phyloP scores from a whole-genome alignment of 208 protist genomes.

The Entamoeba dispar region DNA sequence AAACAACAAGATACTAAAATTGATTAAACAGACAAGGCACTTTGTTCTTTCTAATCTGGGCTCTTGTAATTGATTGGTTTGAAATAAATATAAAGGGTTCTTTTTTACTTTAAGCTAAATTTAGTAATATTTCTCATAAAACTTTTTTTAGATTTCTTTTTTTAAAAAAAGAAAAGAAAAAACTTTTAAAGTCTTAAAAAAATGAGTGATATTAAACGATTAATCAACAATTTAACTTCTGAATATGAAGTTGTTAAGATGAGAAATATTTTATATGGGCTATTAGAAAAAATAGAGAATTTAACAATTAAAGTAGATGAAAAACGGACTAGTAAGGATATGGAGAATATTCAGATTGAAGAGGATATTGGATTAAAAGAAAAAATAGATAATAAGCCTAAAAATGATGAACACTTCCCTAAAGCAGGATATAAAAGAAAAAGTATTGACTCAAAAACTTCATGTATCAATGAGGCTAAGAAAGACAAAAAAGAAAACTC shows the following conservation, averaged over 20 bases:
- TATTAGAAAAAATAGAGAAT: background rate
- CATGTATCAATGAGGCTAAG: no score
- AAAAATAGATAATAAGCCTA: background rate
- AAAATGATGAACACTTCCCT: no score
- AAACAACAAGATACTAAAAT: no score
- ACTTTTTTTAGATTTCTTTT: no score
- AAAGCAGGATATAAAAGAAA: background rate
- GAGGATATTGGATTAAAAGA: background rate
- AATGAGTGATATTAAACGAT: background rate
- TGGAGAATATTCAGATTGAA: background rate
- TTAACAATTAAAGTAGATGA: background rate
- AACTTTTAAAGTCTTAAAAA: no score
- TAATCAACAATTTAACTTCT: background rate
- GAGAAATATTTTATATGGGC: background rate
- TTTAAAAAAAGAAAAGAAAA: no score
- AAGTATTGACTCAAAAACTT: background rate
- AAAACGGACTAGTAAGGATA: background rate
- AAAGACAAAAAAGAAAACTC: background rate
- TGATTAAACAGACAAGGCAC: no score
- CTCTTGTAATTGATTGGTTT: no score
- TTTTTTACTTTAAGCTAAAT: no score
- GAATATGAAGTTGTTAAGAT: background rate
- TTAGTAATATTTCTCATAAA: no score
- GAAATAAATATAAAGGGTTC: no score
- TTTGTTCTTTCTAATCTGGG: no score